Evolutionary conservation across 2,329 filamentous ascomycete species (phyloP), one percentile per base, ranked within the genome.

Genomic region (Fusarium sp.): DNA sequence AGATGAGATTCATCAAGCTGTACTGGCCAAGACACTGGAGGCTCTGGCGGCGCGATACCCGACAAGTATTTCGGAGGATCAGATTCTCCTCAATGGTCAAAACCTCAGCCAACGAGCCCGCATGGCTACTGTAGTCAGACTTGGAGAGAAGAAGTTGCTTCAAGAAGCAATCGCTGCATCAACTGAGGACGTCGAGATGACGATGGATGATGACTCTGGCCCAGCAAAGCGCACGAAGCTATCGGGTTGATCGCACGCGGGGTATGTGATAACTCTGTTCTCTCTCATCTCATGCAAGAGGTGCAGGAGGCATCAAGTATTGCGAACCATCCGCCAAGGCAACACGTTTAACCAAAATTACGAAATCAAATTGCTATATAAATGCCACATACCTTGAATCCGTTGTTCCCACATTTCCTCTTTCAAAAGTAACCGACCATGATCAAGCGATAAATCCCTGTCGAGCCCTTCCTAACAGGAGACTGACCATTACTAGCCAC

Each of bases 121-220:
- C 42, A 91, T 92, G 88, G 92, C 92, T 0, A 74, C 89, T 23
- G 81, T 86, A 51, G 90, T 94, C 36, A 86, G 92, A 62, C 79
- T 89, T 4, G 92, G 92, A 15, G 92, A 95, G 79, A 93, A 93
- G 77, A 83, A 84, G 70, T 81, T 94, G 8, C 75, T 94, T 26
- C 79, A 83, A 57, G 83, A 88, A 72, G 82, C 88, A 2, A 82
- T 85, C 61, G 70, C 64, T 12, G 71, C 78, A 4, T 47, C 78
- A 77, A 67, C 63, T 15, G 67, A 58, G 23, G 64, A 73, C 28
- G 64, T 74, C n/a, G 73, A 77, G 49, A 74, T 72, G 69, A 69
- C 61, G 8, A 63, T 73, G 46, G 75, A 76, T 26, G 67, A 69
- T 10, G 57, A 72, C 36, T 31, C 56, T n/a, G 72, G 70, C 18